Evolutionary conservation across 345 rosid species (phyloP), one percentile per base, ranked within the genome.

Genomic region (Euphorbia peplus): DNA sequence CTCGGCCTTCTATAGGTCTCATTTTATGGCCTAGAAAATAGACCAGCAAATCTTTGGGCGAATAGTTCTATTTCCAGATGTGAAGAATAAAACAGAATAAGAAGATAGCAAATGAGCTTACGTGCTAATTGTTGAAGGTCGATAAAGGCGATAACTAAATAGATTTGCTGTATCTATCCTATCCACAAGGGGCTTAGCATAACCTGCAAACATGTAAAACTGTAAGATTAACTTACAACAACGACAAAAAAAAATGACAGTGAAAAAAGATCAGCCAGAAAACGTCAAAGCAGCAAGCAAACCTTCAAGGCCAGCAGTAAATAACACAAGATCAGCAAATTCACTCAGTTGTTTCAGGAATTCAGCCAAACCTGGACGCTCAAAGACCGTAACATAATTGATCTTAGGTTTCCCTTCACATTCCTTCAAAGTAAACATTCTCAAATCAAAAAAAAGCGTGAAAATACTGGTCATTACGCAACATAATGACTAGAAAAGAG

Each of bases 281-380:
- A 19, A 8, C 8, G 53, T 8, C 2, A 19, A 32, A 78, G 77
- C 55, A 55, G 39, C 52, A 61, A 70, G 32, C 71, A 71, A 76
- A 95, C 99, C 98, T 95, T 95, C 99, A 51, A 91, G 93, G 55
- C 98, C 99, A 77, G 98, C 99, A 5, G 99, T 95, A 73, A 95
- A 95, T n/a, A 95, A 81, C 69, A 91, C 81, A 76, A 92, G 99
- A 70, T 95, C 96, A 0, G 96, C 90, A 80, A 90, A 95, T 67
- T 86, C 77, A 70, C 93, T 87, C 22, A 95, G 83, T 73, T 85
- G 68, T 67, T 85, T 84, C 7, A 95, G 79, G 76, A 95, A 95
- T 62, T 90, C 92, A 42, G 79, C 85, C 78, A 95, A 68, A 29
- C 99, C 99, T 9, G 98, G 99, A 72, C 98, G 98, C 82, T 95